Conservation (phyloP, 345 rosid species). For the Eucalyptus cloeziana region DNA sequence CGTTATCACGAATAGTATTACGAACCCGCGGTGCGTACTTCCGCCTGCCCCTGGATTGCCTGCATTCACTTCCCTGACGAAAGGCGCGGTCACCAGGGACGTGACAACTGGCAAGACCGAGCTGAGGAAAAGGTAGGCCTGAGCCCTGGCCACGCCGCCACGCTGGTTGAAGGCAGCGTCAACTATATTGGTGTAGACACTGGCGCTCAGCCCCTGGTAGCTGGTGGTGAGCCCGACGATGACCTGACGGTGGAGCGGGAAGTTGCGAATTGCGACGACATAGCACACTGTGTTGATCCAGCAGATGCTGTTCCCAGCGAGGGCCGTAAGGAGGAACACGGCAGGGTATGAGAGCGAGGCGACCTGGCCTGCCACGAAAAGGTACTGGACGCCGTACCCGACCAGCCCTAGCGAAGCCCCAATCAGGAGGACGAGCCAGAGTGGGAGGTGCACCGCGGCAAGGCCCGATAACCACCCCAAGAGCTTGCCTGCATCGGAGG, state of each 20-base stretch:
- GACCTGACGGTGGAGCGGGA: constrained; percentile 40
- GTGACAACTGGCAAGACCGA: constrained; percentile 38
- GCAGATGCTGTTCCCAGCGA: constrained; percentile 93
- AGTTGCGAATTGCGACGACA: constrained; percentile 33
- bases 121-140: constrained; percentile 50
- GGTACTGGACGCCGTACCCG: constrained; percentile 79
- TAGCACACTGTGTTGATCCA: constrained; percentile 92
- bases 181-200: constrained; percentile 59
- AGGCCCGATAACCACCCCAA: constrained; percentile 79
- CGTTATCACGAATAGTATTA: constrained; percentile 32
- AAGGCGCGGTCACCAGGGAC: constrained; percentile 22
- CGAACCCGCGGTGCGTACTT: constrained; percentile 17
- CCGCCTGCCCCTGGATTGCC: background rate
- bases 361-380: constrained; percentile 32
- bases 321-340: constrained; percentile 45
- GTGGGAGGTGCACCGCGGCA: constrained; percentile 64
- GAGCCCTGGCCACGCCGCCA: constrained; percentile 15
- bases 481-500: constrained; percentile 88
- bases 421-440: constrained; percentile 58
- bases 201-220: constrained; percentile 72
- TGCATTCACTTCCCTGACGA: constrained; percentile 12
- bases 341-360: constrained; percentile 33
- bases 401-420: constrained; percentile 56
- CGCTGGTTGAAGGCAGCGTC: constrained; percentile 5
- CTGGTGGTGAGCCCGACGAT: constrained; percentile 71